phyloP scores from a whole-genome alignment of 306 rosid species.

The Hippophae rhamnoides region DNA sequence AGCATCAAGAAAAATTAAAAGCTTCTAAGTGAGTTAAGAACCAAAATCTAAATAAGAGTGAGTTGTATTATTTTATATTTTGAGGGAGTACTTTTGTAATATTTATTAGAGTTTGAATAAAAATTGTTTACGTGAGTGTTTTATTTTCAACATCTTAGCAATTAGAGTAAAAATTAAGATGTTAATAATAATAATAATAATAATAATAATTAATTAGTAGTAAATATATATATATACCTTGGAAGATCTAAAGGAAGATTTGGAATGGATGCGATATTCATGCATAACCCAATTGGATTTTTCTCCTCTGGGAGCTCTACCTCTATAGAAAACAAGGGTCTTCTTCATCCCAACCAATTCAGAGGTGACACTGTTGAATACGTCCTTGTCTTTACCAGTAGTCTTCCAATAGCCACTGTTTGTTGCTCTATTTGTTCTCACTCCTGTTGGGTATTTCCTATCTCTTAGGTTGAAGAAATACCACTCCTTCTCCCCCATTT shows the following conservation, averaged over 20 bases:
- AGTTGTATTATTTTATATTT: too few relatives aligned
- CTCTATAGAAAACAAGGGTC: slow-evolving; percentile 85
- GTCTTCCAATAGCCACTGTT: slow-evolving; percentile 94
- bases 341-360: slow-evolving; percentile 91
- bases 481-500: slow-evolving; percentile 96
- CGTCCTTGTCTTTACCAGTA: slow-evolving; percentile 88
- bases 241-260: slow-evolving; percentile 42
- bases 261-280: slow-evolving; percentile 77
- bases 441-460: slow-evolving; percentile 90
- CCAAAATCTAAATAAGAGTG: too few relatives aligned
- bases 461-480: slow-evolving; percentile 85
- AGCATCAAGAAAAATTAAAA: too few relatives aligned
- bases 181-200: too few relatives aligned
- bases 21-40: too few relatives aligned
- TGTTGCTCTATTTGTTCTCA: slow-evolving; percentile 84
- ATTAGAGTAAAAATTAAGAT: too few relatives aligned
- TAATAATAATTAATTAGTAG: not conserved
- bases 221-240: slow-evolving; percentile 34
- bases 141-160: too few relatives aligned
- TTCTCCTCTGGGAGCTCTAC: slow-evolving; percentile 95
- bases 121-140: too few relatives aligned
- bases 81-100: too few relatives aligned
- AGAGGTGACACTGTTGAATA: slow-evolving; percentile 45
- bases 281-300: slow-evolving; percentile 94
- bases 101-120: too few relatives aligned